phyloP scores from a whole-genome alignment of 2,329 filamentous ascomycete genomes.

The Epichloe gansuensis region DNA sequence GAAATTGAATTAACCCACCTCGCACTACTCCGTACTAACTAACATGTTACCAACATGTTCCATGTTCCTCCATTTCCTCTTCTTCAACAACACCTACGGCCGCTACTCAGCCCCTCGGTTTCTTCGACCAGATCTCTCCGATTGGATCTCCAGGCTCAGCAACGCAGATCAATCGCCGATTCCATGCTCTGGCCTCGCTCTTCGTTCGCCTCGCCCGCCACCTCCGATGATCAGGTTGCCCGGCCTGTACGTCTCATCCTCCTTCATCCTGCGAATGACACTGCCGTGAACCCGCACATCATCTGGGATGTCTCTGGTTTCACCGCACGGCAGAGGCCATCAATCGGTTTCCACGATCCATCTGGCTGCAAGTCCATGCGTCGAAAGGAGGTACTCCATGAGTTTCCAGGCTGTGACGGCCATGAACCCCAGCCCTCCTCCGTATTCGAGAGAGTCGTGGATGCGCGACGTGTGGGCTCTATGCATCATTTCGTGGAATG shows the following conservation, averaged over 20 bases:
- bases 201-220: constrained; percentile 56
- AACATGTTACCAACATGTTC: too few species aligned
- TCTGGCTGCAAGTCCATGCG: constrained; percentile 66
- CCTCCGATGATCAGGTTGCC: constrained; percentile 73
- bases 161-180: constrained; percentile 59
- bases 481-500: constrained; percentile 48
- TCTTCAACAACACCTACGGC: too few species aligned
- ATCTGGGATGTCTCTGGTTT: constrained; percentile 63
- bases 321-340: constrained; percentile 68
- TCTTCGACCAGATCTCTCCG: constrained; percentile 51
- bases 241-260: constrained; percentile 53
- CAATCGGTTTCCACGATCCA: constrained; percentile 67
- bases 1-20: too few species aligned
- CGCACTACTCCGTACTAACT: too few species aligned
- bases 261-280: constrained; percentile 59
- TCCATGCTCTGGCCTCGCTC: constrained; percentile 47
- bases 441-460: constrained; percentile 60
- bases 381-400: constrained; percentile 74
- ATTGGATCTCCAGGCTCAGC: constrained; percentile 53
- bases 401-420: constrained; percentile 59
- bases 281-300: constrained; percentile 61
- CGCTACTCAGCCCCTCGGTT: not conserved
- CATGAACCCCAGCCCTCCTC: constrained; percentile 40
- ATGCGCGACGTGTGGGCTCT: constrained; percentile 42
- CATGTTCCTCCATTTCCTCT: too few species aligned